Conservation (phyloP, 495 filamentous ascomycete species). For the Aspergillus conjunctus region DNA sequence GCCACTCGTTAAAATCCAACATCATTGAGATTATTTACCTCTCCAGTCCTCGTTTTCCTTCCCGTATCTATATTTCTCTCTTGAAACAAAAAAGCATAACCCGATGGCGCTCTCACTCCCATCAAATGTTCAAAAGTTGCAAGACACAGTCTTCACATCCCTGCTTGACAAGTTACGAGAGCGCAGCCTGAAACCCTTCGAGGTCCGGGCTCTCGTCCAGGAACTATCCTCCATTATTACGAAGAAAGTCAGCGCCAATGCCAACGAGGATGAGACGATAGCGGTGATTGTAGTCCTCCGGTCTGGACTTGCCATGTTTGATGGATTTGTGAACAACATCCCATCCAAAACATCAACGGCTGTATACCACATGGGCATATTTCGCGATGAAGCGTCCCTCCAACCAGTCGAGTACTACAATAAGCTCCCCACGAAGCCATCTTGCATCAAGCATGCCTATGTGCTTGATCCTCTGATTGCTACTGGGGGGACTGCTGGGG, state of each 20-base stretch:
- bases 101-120: slow-evolving; percentile 22
- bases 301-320: slow-evolving; percentile 36
- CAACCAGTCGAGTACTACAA: slow-evolving; percentile 94
- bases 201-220: slow-evolving; percentile 27
- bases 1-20: neutral
- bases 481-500: slow-evolving; percentile 80
- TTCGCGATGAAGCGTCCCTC: slow-evolving; percentile 77
- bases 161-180: slow-evolving; percentile 31
- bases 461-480: slow-evolving; percentile 89
- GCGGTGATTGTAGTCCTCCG: slow-evolving; percentile 35
- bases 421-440: slow-evolving; percentile 71
- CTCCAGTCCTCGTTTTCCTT: neutral
- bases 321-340: slow-evolving; percentile 28
- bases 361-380: slow-evolving; percentile 85
- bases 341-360: slow-evolving; percentile 23
- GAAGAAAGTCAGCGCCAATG: slow-evolving; percentile 19
- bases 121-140: slow-evolving; percentile 25
- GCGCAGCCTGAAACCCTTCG: slow-evolving; percentile 24
- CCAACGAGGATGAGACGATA: slow-evolving; percentile 23
- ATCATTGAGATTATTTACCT: neutral
- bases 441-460: slow-evolving; percentile 58
- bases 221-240: slow-evolving; percentile 26
- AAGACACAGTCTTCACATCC: slow-evolving; percentile 16
- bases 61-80: neutral
- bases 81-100: neutral